Base-by-base conservation (phyloP, 2,329 filamentous ascomycete genomes). In the Exophiala sp. region DNA sequence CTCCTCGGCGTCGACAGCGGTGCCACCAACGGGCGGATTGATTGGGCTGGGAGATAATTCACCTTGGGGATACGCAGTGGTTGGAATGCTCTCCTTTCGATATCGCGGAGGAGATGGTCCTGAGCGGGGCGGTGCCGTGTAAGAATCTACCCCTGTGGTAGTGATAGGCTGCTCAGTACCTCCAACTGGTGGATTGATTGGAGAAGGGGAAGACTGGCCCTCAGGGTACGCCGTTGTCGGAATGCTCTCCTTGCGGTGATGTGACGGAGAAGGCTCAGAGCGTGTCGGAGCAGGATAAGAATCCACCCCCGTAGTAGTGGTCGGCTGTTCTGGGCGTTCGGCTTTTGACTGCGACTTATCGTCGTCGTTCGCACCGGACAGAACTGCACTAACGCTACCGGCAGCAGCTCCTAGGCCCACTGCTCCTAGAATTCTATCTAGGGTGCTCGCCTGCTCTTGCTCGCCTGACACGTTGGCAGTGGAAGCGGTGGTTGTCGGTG, bases 171-270 rank as follows among this genome's bases (percentile, higher is more conserved):
- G 48, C 10, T 43, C 21, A 35, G 46, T 24, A 37, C 43, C 51
- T 32, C 48, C 51, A 29, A 13, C 30, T 6, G 30, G 14, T 8
- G 11, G 30, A n/a, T 6, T 34, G 30, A 27, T 27, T 5, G 24
- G 24, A 27, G 24, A 5, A 27, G 24, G 24, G 24, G 24, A 27
- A 6, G 24, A 27, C 14, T 42, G 16, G 8, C 58, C 56, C 29
- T 50, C 53, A 24, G 58, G 58, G 38, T 60, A 60, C 11, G 58
- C 58, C 9, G 54, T 60, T 6, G 58, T 60, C 3, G 58, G 58
- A 39, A 60, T 60, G 39, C 53, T 55, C 27, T 60, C 54, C 35
- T 57, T 52, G 14, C 52, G 37, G 23, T 55, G 48, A 34, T 58
- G 51, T 13, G 47, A 16, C 13, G 52, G 46, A 16, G 46, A 39